Evolutionary conservation across 179 eudicot genomes (phyloP).

Genomic region (Silene coronaria): DNA sequence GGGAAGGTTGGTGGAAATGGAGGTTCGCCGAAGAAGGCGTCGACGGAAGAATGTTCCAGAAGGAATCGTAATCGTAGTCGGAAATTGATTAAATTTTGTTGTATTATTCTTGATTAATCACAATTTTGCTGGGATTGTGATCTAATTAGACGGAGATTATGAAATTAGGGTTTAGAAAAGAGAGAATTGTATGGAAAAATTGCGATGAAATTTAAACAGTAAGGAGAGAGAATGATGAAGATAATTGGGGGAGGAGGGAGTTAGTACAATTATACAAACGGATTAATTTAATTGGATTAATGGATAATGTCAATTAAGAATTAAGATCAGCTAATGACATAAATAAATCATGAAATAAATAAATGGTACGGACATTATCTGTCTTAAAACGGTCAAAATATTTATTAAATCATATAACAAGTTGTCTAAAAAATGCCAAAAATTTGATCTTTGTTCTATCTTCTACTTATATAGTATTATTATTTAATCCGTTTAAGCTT

Average conservation of each 20-base stretch:
- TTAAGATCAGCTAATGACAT: not conserved
- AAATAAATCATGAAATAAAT: too few relatives aligned
- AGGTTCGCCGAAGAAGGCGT: slow-evolving; percentile 23
- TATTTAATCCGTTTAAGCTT: too few relatives aligned
- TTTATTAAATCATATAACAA: too few relatives aligned
- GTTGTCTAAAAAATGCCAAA: too few relatives aligned
- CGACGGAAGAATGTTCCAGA: slow-evolving; percentile 19
- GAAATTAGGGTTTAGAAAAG: slow-evolving; percentile 11
- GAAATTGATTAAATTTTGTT: not conserved
- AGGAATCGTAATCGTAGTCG: slow-evolving; percentile 32
- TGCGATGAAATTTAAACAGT: not conserved
- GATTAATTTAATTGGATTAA: not conserved
- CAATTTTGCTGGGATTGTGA: too few relatives aligned
- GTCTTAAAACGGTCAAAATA: too few relatives aligned
- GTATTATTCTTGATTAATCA: too few relatives aligned
- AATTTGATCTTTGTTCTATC: too few relatives aligned
- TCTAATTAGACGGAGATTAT: too few relatives aligned
- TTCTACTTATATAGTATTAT: too few relatives aligned
- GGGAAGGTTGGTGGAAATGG: slow-evolving; percentile 37
- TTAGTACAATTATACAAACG: not conserved
- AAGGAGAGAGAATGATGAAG: not conserved
- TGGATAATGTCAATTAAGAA: not conserved
- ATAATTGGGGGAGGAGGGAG: too few relatives aligned
- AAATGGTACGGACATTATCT: too few relatives aligned
- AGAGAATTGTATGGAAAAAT: not conserved